These are phyloP conservation scores for Eremochloa ophiuroides DNA, from an alignment of 176 grass and related monocot genomes.

Conservation along the genomic window DNA sequence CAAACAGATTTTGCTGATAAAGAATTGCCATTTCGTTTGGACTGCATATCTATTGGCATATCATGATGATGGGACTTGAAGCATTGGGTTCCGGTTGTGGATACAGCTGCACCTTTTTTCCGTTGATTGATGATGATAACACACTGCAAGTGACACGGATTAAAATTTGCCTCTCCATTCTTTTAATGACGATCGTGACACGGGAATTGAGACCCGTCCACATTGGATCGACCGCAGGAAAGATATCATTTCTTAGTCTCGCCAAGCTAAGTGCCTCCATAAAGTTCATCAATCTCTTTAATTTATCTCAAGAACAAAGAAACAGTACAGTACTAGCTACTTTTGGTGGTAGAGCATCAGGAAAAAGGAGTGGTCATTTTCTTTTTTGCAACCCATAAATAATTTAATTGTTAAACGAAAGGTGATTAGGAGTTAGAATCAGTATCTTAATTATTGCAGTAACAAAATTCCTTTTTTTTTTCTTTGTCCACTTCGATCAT, in stretches of 20 bases:
- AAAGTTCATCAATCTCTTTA: constrained; percentile 1
- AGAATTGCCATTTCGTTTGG: not conserved
- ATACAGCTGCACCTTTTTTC: not conserved
- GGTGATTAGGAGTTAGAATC: not conserved
- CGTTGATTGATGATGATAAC: not conserved
- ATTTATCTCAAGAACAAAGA: not conserved
- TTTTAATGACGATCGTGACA: constrained; percentile 39
- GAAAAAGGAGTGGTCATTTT: not conserved
- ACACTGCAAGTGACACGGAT: constrained; percentile 28
- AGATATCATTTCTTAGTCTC: constrained; percentile 26
- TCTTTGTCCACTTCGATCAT: not conserved
- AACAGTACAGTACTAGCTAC: not conserved
- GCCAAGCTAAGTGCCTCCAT: not conserved
- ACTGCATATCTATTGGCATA: not conserved
- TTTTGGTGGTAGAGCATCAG: not conserved
- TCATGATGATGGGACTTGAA: constrained; percentile 21
- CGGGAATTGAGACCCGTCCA: constrained; percentile 28
- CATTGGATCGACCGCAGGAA: constrained; percentile 36
- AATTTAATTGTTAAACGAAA: not conserved
- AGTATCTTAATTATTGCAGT: not conserved
- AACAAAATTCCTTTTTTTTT: not conserved
- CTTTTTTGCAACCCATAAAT: not conserved
- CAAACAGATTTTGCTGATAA: not conserved
- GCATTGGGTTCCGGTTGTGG: constrained; percentile 27
- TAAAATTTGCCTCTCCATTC: constrained; percentile 36